These are phyloP conservation scores for Pycnococcus provasolii DNA, from an alignment of 139 green algal genomes.

Conservation along the genomic window DNA sequence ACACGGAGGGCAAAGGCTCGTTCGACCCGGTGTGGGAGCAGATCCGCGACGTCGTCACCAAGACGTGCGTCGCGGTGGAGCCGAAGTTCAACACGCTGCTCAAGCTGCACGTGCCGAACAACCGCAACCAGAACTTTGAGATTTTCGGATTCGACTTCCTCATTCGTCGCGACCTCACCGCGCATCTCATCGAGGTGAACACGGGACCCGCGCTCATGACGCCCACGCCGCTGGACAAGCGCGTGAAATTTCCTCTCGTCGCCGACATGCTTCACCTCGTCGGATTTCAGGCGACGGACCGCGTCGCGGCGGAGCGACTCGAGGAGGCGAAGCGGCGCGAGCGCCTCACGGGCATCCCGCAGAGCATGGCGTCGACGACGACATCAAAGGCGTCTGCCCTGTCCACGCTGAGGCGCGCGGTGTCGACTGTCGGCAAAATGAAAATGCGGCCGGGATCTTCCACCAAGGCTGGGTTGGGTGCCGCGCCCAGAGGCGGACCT, in stretches of 20 bases:
- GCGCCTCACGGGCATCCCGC: slow-evolving; percentile 26
- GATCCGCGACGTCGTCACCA: slow-evolving; percentile 40
- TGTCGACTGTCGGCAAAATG: too few species aligned
- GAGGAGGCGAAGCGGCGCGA: slow-evolving; percentile 26
- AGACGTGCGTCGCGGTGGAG: slow-evolving; percentile 43
- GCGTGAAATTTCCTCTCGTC: slow-evolving; percentile 31
- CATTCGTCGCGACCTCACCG: slow-evolving; percentile 43
- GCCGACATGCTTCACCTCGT: slow-evolving; percentile 44
- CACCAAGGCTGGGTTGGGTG: too few species aligned
- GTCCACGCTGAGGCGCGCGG: too few species aligned
- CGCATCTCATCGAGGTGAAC: slow-evolving; percentile 52
- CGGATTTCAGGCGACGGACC: slow-evolving; percentile 35
- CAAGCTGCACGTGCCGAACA: slow-evolving; percentile 44
- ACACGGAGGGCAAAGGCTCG: not conserved
- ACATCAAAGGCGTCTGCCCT: too few species aligned
- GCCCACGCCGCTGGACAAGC: slow-evolving; percentile 40
- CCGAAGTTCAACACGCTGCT: slow-evolving; percentile 43
- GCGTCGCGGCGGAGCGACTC: slow-evolving; percentile 25
- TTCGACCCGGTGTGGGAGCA: slow-evolving; percentile 23
- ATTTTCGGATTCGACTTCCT: slow-evolving; percentile 64
- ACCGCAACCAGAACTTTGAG: slow-evolving; percentile 54
- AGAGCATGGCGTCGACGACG: not conserved
- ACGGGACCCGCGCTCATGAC: slow-evolving; percentile 43
- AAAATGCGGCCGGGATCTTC: too few species aligned
- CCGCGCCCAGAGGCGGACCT: too few species aligned